Evolutionary conservation across 148 eudicot species (phyloP), one percentile per base, ranked within the genome.

Genomic region (Chenopodium suecicum): DNA sequence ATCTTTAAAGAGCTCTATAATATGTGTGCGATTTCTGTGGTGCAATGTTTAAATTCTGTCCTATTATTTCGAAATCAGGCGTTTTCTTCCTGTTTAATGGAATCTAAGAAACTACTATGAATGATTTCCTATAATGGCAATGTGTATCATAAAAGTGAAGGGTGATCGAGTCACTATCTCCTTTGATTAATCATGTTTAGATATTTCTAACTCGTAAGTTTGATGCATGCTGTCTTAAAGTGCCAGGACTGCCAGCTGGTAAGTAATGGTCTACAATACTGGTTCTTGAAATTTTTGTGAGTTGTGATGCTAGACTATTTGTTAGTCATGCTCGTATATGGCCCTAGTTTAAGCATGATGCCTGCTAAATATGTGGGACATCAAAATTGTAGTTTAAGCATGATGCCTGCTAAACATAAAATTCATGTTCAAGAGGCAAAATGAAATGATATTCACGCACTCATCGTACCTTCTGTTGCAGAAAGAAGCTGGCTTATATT

Each of bases 391-490:
- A 41, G 44, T 41, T 41, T 0, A 13, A 22, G 70, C 37, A 25
- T 67, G 70, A 25, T 67, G 7, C 4, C 3, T 67, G 12, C 31
- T 11, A 29, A 4, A 27, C 7, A 19, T 56, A 4, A 7, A 62
- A 62, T 7, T 20, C n/a, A 27, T 27, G 37, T 29, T 67, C 17
- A 9, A 67, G 32, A 11, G 70, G 23, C 20, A 67, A 13, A 27
- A 0, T 9, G 62, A 67, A 29, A 27, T 25, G 31, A 7, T 29
- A 41, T 32, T 73, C 9, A 25, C 25, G 20, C 29, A 72, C 23
- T 47, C 16, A n/a, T 66, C 46, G 73, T 69, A 14, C 44, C 16
- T 70, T 74, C 29, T 81, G 34, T 50, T 73, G 84, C 84, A 84
- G 86, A 44, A 66, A 65, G 78, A 65, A 73, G 74, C 63, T 14